phyloP scores from a whole-genome alignment of 1,284 basidiomycete genomes.

The Exsudoporus floridanus region DNA sequence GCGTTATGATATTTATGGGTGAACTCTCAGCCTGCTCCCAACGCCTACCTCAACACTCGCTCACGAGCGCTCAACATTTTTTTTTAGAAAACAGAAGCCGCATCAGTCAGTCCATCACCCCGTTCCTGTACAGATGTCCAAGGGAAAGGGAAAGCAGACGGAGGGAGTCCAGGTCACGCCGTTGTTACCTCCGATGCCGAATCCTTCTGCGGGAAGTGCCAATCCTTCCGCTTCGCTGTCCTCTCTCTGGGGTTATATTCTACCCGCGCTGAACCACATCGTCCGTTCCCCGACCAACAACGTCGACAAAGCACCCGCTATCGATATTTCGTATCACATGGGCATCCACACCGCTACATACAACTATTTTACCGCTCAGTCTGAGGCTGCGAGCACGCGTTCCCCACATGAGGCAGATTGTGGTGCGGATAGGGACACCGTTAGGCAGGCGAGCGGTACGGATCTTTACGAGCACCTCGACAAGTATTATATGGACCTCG shows the following conservation, averaged over 20 bases:
- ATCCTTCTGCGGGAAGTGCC: constrained; percentile 61
- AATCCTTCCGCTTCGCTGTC: constrained; percentile 70
- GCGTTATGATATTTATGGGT: constrained; percentile 7
- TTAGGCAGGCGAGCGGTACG: constrained; percentile 46
- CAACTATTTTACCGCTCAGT: constrained; percentile 72
- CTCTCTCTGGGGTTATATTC: constrained; percentile 69
- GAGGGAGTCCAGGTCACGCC: constrained; percentile 10
- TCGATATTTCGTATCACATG: constrained; percentile 70
- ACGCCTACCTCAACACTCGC: neutral
- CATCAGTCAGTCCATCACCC: neutral
- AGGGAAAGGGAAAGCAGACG: constrained; percentile 33
- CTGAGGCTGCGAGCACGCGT: constrained; percentile 42
- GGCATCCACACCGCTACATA: constrained; percentile 76
- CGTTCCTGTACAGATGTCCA: constrained; percentile 23
- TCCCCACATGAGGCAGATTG: constrained; percentile 15
- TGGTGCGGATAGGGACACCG: constrained; percentile 24
- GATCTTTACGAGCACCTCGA: constrained; percentile 74
- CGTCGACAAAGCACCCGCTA: constrained; percentile 57
- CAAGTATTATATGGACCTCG: constrained; percentile 57
- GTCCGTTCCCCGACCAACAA: constrained; percentile 63
- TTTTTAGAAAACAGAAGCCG: neutral
- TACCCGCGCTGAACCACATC: constrained; percentile 73
- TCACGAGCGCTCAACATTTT: constrained; percentile 7
- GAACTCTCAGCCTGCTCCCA: constrained; percentile 2
- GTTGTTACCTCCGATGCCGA: constrained; percentile 45